Evolutionary conservation across 306 rosid species (phyloP).

Genomic region (Datisca glomerata): DNA sequence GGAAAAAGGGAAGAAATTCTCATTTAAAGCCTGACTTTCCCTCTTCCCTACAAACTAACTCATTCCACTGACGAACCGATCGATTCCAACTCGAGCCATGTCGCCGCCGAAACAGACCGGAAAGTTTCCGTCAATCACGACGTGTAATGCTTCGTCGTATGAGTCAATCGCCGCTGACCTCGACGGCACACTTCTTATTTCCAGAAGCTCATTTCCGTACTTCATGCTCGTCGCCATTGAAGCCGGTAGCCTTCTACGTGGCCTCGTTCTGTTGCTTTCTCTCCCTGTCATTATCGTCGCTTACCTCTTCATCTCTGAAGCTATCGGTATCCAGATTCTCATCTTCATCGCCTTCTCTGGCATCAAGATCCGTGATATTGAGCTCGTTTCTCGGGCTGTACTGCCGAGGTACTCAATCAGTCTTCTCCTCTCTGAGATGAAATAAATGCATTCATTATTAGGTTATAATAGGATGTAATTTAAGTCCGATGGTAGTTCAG

Average conservation of each 20-base stretch:
- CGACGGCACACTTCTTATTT: constrained; percentile 75
- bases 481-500: no score
- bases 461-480: no score
- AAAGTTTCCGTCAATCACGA: constrained; percentile 41
- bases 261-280: constrained; percentile 74
- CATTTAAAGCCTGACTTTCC: constrained; percentile 14
- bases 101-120: constrained; percentile 25
- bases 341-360: constrained; percentile 88
- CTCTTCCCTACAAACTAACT: background rate
- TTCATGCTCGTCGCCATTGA: constrained; percentile 93
- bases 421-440: no score
- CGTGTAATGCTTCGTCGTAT: constrained; percentile 25
- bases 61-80: constrained; percentile 2
- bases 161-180: constrained; percentile 84
- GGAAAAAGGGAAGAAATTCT: no score
- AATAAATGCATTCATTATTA: no score
- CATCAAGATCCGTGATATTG: constrained; percentile 81
- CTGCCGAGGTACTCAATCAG: constrained; percentile 45
- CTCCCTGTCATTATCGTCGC: constrained; percentile 63
- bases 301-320: constrained; percentile 76
- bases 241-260: constrained; percentile 92
- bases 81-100: constrained; percentile 15
- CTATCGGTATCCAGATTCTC: constrained; percentile 89
- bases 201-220: constrained; percentile 80
- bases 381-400: constrained; percentile 84